Conservation (phyloP, 768 basidiomycete species). For the Infundibulicybe gibba region DNA sequence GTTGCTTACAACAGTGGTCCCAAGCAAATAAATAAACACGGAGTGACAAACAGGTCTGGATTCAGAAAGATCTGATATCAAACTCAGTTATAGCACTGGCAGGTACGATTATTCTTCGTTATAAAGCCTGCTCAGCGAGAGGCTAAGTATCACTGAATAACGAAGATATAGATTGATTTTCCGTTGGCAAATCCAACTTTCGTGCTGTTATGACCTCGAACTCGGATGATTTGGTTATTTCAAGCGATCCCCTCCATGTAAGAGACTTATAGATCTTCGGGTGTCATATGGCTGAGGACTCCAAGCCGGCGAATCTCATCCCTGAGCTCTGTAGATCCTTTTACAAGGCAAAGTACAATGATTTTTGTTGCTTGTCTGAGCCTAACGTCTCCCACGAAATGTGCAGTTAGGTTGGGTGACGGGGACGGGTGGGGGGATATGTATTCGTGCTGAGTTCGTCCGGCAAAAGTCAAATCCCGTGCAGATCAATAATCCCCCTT, state of each 20-base stretch:
- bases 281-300: slow-evolving; percentile 1
- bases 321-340: slow-evolving; percentile 82
- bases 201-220: slow-evolving; percentile 4
- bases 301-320: slow-evolving; percentile 86
- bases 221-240: slow-evolving; percentile 51
- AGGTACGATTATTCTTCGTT: too few relatives aligned
- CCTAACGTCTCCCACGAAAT: slow-evolving; percentile 8
- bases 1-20: too few relatives aligned
- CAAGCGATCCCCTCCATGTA: slow-evolving; percentile 62
- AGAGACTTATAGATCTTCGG: slow-evolving; percentile 11
- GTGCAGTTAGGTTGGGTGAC: slow-evolving; percentile 83
- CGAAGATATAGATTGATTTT: too few relatives aligned
- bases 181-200: too few relatives aligned
- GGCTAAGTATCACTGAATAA: too few relatives aligned
- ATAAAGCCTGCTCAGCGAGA: too few relatives aligned
- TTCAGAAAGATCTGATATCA: too few relatives aligned
- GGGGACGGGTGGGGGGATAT: slow-evolving; percentile 82
- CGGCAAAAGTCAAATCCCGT: background rate
- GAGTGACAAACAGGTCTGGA: too few relatives aligned
- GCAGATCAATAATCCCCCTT: background rate
- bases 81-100: too few relatives aligned
- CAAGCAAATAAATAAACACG: too few relatives aligned
- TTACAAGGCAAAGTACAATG: slow-evolving; percentile 44
- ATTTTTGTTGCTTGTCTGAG: background rate
- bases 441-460: slow-evolving; percentile 52